These are phyloP conservation scores for Suillus occidentalis DNA, from an alignment of 768 basidiomycete genomes.

Conservation along the genomic window DNA sequence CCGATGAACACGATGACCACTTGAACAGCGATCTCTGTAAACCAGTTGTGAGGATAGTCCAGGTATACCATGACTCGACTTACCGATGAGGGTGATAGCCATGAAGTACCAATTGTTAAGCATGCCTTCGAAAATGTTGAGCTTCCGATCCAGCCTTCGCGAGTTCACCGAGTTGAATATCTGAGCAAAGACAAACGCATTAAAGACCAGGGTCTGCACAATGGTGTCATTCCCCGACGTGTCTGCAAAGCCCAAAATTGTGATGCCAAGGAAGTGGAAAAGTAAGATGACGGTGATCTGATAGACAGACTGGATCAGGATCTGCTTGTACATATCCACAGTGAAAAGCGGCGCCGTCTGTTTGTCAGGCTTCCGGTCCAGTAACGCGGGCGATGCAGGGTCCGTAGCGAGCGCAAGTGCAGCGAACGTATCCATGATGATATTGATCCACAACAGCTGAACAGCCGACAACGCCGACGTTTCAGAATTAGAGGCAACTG, in stretches of 20 bases:
- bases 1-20: conserved; percentile 89
- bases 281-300: conserved; percentile 82
- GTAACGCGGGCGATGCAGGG: conserved; percentile 76
- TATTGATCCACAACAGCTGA: conserved; percentile 97
- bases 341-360: conserved; percentile 88
- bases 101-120: conserved; percentile 82
- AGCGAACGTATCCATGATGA: conserved; percentile 99
- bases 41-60: conserved; percentile 9
- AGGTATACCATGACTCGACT: conserved; percentile 20
- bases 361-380: conserved; percentile 90
- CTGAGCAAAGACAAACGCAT: conserved; percentile 97
- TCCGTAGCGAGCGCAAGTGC: conserved; percentile 97
- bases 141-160: conserved; percentile 76
- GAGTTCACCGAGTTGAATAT: conserved; percentile 96
- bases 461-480: conserved; percentile 91
- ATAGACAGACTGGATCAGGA: conserved; percentile 84
- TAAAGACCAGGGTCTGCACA: conserved; percentile 91
- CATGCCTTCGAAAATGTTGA: conserved; percentile 90
- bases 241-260: conserved; percentile 63
- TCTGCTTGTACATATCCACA: conserved; percentile 96
- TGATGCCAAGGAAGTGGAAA: conserved; percentile 81
- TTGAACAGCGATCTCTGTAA: conserved; percentile 81
- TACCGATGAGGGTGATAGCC: conserved; percentile 81
- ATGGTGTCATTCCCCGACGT: conserved; percentile 37
- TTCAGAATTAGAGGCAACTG: conserved; percentile 76